A percentile compares a stretch with the other conserved stretches of the same genome.
These are phyloP conservation scores for Macrolepiota albuminosa DNA, from an alignment of 768 basidiomycete species.

Conservation along the genomic window DNA sequence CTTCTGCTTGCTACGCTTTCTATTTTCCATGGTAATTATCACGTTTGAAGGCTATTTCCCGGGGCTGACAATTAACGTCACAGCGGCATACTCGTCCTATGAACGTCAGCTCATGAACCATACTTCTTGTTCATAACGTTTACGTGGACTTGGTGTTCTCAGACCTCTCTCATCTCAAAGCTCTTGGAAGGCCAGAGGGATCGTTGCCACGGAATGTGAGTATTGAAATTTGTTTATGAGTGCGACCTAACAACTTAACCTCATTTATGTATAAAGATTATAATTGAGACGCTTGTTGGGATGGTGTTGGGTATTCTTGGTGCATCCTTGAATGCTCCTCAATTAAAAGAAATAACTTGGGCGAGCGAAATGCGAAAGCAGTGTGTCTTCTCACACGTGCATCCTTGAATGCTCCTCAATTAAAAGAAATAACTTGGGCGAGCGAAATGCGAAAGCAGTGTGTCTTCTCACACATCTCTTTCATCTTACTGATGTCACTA, in stretches of 20 bases:
- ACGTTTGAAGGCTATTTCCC: slow-evolving; percentile 1
- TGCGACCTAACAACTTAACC: not conserved
- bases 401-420: slow-evolving; percentile 56
- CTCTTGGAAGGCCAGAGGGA: slow-evolving; percentile 66
- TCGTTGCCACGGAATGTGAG: slow-evolving; percentile 60
- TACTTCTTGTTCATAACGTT: not conserved
- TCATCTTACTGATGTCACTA: slow-evolving; percentile 4
- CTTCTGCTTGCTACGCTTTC: slow-evolving; percentile 41
- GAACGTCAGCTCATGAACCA: slow-evolving; percentile 49
- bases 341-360: slow-evolving; percentile 81
- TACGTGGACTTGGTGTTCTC: slow-evolving; percentile 1
- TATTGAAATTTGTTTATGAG: not conserved
- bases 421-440: slow-evolving; percentile 85
- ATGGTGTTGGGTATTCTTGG: slow-evolving; percentile 69
- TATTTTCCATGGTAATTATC: slow-evolving; percentile 49
- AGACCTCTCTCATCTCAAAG: slow-evolving; percentile 78
- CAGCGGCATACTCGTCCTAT: slow-evolving; percentile 79
- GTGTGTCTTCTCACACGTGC: too few species aligned
- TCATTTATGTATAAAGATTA: slow-evolving; percentile 40
- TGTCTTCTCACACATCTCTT: slow-evolving; percentile 18
- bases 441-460: slow-evolving; percentile 85
- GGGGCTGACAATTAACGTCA: slow-evolving; percentile 5
- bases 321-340: slow-evolving; percentile 62
- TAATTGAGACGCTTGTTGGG: slow-evolving; percentile 59
- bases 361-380: slow-evolving; percentile 83